Base-by-base conservation (phyloP, 2,329 filamentous ascomycete genomes). In the Aspergillus texensis region DNA sequence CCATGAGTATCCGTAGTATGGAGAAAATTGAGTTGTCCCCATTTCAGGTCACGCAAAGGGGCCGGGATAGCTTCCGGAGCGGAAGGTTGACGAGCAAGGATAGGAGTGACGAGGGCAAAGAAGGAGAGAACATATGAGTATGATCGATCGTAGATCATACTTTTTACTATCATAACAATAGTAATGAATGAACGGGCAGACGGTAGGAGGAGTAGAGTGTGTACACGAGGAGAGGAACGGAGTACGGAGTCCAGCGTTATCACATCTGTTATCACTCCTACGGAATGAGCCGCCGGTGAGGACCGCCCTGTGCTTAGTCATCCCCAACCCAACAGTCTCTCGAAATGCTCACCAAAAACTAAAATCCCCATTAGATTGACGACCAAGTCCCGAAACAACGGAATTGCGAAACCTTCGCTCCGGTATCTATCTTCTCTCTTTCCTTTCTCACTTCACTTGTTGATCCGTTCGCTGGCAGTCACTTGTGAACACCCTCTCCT, bases 11-110 rank as follows among this genome's bases (percentile, higher is more conserved):
- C 91, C 46, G 95, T 98, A 0, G 95, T 98, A 74, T 96, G 94
- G n/a, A 99, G 80, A 77, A 97, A 96, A 83, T 98, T 98, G 73
- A 98, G 85, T 76, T 97, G 90, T n/a, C 91, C 94, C 92, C 94
- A 97, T 71, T 88, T 86, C 60, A 99, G 84, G 69, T 93, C 86
- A 72, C 94, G 89, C 79, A 98, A 87, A 53, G 93, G 94, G 61
- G 91, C 93, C 62, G 88, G 85, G 64, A 94, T 85, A 9, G 95
- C 92, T 46, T 86, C 80, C n/a, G 89, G 89, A 59, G 94, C 92
- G 62, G 87, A 88, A 11, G 94, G 94, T 78, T 99, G 95, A 63
- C 89, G 85, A 65, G 85, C 85, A 64, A 78, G 70, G 45, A 76
- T 70, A 67, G 72, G 61, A 65, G 64, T 60, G 48, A 41, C 24